Conservation (phyloP, 2,329 filamentous ascomycete genomes). For the Cladosporium sp. region DNA sequence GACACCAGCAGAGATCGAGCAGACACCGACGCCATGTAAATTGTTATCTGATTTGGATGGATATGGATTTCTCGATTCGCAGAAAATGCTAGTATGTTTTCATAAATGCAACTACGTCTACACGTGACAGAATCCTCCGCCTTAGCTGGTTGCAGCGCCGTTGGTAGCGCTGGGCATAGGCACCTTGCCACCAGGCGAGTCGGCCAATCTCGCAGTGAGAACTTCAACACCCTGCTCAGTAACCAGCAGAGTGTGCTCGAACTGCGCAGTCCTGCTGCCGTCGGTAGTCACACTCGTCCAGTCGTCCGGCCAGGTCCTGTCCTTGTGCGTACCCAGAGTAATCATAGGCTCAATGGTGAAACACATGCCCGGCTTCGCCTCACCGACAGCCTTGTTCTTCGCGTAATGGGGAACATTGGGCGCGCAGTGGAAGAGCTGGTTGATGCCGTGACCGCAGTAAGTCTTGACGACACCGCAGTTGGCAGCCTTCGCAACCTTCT, state of each 20-base stretch:
- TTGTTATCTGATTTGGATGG: no score
- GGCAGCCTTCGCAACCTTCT: constrained; percentile 81
- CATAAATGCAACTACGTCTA: neutral
- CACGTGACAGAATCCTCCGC: no score
- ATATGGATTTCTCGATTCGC: no score
- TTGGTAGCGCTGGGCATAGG: constrained; percentile 11
- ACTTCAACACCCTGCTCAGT: constrained; percentile 77
- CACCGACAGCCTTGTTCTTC: constrained; percentile 92
- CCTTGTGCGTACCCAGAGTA: constrained; percentile 78
- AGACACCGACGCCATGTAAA: no score
- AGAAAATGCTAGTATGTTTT: neutral
- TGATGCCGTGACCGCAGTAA: constrained; percentile 93
- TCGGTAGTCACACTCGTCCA: constrained; percentile 94
- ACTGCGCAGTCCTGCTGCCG: constrained; percentile 84
- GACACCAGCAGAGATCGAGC: no score
- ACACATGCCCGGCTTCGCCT: constrained; percentile 90
- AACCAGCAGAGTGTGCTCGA: constrained; percentile 78
- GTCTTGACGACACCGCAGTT: constrained; percentile 87
- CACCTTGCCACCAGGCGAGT: constrained; percentile 65
- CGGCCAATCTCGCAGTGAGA: constrained; percentile 63
- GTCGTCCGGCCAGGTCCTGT: constrained; percentile 95
- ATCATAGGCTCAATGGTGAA: constrained; percentile 99
- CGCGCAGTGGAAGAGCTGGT: constrained; percentile 83
- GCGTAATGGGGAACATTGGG: constrained; percentile 94
- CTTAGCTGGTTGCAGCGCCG: neutral